Conservation (phyloP, 2,329 filamentous ascomycete genomes). For the Hypoxylon sp. region DNA sequence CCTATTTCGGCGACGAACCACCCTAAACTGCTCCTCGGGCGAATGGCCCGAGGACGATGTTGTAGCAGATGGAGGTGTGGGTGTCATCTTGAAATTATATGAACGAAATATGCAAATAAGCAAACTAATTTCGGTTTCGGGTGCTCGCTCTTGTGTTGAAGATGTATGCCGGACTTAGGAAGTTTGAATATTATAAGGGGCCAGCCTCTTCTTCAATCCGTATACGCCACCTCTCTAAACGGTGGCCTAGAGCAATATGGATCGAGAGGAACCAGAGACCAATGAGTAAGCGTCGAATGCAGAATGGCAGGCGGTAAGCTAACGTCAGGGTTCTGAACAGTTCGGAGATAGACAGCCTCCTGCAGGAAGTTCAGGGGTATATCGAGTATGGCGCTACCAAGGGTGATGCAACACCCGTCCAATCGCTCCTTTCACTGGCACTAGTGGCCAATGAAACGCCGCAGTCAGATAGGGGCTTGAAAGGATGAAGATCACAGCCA, state of each 20-base stretch:
- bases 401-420: constrained; percentile 25
- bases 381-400: constrained; percentile 17
- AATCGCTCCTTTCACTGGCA: constrained; percentile 14
- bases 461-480: constrained; percentile 5
- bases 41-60: constrained; percentile 83
- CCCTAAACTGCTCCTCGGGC: constrained; percentile 86
- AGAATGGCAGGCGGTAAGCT: constrained; percentile 14
- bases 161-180: constrained; percentile 46
- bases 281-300: constrained; percentile 42
- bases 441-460: constrained; percentile 33
- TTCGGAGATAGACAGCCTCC: constrained; percentile 42
- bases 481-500: constrained; percentile 24
- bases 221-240: constrained; percentile 24
- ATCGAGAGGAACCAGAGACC: constrained; percentile 27
- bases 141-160: constrained; percentile 39
- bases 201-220: constrained; percentile 40
- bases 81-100: constrained; percentile 70
- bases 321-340: constrained; percentile 18
- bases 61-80: constrained; percentile 82
- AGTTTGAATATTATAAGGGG: constrained; percentile 44
- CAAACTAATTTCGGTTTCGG: constrained; percentile 6
- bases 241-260: constrained; percentile 14
- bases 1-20: constrained; percentile 92
- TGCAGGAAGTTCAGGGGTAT: constrained; percentile 41
- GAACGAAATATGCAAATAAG: constrained; percentile 28